Evolutionary conservation across 169 alveolate species (phyloP).

Genomic region (Amoebophrya sp.): DNA sequence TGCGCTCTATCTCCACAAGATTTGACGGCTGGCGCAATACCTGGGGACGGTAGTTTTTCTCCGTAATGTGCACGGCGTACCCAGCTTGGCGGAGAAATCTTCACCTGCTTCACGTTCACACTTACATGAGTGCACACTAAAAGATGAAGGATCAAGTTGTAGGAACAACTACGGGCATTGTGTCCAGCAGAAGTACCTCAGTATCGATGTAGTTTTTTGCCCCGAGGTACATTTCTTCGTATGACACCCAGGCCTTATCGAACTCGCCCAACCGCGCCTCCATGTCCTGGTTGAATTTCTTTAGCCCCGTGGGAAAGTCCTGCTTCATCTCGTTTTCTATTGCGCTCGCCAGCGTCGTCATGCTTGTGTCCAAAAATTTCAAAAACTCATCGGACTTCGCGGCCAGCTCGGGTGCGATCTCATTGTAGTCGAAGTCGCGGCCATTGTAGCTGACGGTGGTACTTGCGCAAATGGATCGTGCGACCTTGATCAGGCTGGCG

Average conservation of each 20-base stretch:
- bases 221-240: neutral
- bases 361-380: neutral
- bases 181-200: neutral
- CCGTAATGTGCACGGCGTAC: too few species aligned
- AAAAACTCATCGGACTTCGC: neutral
- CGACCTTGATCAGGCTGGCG: neutral
- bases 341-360: neutral
- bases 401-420: neutral
- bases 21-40: neutral
- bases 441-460: neutral
- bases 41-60: too few species aligned
- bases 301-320: neutral
- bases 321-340: neutral
- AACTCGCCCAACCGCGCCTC: neutral
- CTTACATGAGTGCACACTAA: too few species aligned
- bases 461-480: neutral
- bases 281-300: neutral
- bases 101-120: too few species aligned
- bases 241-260: neutral
- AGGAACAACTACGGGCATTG: too few species aligned
- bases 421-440: neutral
- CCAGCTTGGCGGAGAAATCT: too few species aligned
- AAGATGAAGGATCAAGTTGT: too few species aligned
- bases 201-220: neutral
- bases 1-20: neutral